Conservation (phyloP, 1,139 yeast species). For the Taphrina betulina region DNA sequence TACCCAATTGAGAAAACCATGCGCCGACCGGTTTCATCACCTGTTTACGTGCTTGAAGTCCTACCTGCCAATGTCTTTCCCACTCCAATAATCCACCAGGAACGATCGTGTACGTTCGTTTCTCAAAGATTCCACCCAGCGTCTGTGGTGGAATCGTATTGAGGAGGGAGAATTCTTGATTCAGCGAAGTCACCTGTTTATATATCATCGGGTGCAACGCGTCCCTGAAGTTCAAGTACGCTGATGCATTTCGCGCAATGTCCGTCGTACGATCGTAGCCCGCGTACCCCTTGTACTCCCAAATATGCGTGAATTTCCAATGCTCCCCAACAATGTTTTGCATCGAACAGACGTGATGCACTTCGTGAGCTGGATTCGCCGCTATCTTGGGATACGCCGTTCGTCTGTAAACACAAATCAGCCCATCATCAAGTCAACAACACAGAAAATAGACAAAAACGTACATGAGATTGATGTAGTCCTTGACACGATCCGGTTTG, state of each 20-base stretch:
- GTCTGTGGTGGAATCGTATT: conserved; percentile 49
- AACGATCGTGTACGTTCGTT: conserved; percentile 46
- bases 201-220: conserved; percentile 44
- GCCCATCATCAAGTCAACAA: too few relatives aligned
- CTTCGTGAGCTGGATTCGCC: conserved; percentile 43
- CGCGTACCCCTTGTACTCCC: conserved; percentile 50
- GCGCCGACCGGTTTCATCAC: conserved; percentile 53
- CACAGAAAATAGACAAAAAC: too few relatives aligned
- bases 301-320: conserved; percentile 46
- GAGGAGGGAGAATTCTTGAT: conserved; percentile 51
- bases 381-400: conserved; percentile 44
- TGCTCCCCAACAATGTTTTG: conserved; percentile 48
- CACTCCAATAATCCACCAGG: conserved; percentile 49
- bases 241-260: conserved; percentile 43
- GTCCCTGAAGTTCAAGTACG: conserved; percentile 43
- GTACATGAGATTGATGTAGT: conserved; percentile 45
- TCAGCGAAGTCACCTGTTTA: conserved; percentile 45
- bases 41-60: conserved; percentile 48
- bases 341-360: conserved; percentile 50
- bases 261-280: conserved; percentile 48
- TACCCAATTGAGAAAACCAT: conserved; percentile 49
- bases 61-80: conserved; percentile 49
- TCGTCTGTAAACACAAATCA: neutral
- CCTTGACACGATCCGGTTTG: conserved; percentile 44
- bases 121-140: conserved; percentile 50